Conservation (phyloP, 2,329 filamentous ascomycete species). For the Botrytis hyacinthi region DNA sequence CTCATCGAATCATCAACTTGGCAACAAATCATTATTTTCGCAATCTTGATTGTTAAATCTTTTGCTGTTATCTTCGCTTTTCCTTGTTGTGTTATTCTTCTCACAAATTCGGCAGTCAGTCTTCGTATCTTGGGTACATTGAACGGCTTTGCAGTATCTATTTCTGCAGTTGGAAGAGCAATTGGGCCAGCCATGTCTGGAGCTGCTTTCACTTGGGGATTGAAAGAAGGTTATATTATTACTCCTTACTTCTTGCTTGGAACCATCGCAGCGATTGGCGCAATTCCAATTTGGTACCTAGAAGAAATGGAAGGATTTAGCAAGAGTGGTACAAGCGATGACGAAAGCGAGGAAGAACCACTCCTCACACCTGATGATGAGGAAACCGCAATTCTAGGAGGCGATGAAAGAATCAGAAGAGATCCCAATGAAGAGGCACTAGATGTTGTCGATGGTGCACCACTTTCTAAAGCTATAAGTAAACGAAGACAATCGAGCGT, state of each 20-base stretch:
- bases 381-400: slow-evolving; percentile 27
- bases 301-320: slow-evolving; percentile 69
- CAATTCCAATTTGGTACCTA: slow-evolving; percentile 71
- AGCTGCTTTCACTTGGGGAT: slow-evolving; percentile 70
- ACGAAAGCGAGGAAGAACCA: slow-evolving; percentile 29
- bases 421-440: slow-evolving; percentile 33
- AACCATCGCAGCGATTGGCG: slow-evolving; percentile 60
- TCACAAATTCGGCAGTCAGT: slow-evolving; percentile 81
- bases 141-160: slow-evolving; percentile 85
- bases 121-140: slow-evolving; percentile 79
- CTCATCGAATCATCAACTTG: slow-evolving; percentile 49
- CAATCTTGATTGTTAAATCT: slow-evolving; percentile 71
- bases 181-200: slow-evolving; percentile 74
- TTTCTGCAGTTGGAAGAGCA: slow-evolving; percentile 77
- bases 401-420: slow-evolving; percentile 25
- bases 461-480: slow-evolving; percentile 11
- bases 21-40: slow-evolving; percentile 63
- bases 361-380: slow-evolving; percentile 26
- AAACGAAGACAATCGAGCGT: background rate
- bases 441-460: slow-evolving; percentile 27
- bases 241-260: slow-evolving; percentile 80
- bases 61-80: slow-evolving; percentile 80
- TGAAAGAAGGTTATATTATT: slow-evolving; percentile 72
- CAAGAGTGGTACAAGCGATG: slow-evolving; percentile 41
- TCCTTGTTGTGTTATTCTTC: slow-evolving; percentile 82